These are phyloP conservation scores for Ophidiomyces ophidiicola DNA, from an alignment of 2,329 filamentous ascomycete genomes.

Conservation along the genomic window DNA sequence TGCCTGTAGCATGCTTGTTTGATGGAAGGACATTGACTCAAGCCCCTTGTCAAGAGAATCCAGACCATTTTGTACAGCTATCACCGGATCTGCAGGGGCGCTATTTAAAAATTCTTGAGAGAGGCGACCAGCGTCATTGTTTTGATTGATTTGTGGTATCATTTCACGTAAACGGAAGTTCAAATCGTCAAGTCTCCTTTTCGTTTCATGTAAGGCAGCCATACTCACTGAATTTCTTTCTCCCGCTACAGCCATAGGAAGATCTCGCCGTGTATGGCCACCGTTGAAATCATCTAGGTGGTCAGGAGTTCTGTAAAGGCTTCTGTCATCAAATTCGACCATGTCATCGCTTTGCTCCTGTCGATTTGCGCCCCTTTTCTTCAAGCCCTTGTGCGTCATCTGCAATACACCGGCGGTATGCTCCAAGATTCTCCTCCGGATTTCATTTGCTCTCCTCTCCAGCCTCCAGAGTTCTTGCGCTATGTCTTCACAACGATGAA, in stretches of 20 bases:
- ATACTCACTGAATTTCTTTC: conserved; percentile 18
- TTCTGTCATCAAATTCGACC: conserved; percentile 63
- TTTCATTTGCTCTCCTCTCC: conserved; percentile 62
- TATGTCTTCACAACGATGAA: conserved; percentile 74
- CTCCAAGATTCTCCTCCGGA: conserved; percentile 64
- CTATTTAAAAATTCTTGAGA: conserved; percentile 25
- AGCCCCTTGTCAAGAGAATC: conserved; percentile 60
- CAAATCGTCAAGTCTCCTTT: conserved; percentile 53
- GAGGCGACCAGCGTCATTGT: conserved; percentile 28
- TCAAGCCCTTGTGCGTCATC: conserved; percentile 68
- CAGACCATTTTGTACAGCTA: conserved; percentile 44
- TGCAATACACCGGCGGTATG: conserved; percentile 90
- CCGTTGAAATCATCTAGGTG: conserved; percentile 42
- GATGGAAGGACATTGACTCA: conserved; percentile 45
- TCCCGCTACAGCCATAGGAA: background rate
- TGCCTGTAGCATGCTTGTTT: conserved; percentile 19
- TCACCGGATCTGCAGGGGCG: conserved; percentile 20
- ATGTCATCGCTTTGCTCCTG: conserved; percentile 23
- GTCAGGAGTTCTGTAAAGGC: conserved; percentile 58
- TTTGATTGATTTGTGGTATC: conserved; percentile 40
- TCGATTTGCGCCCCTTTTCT: conserved; percentile 40
- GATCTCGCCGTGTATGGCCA: conserved; percentile 17
- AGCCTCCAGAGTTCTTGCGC: conserved; percentile 66
- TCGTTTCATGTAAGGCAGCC: conserved; percentile 49
- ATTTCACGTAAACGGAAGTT: conserved; percentile 56